These are phyloP conservation scores for Bipolaris oryzae DNA, from an alignment of 2,329 filamentous ascomycete genomes.

Conservation along the genomic window DNA sequence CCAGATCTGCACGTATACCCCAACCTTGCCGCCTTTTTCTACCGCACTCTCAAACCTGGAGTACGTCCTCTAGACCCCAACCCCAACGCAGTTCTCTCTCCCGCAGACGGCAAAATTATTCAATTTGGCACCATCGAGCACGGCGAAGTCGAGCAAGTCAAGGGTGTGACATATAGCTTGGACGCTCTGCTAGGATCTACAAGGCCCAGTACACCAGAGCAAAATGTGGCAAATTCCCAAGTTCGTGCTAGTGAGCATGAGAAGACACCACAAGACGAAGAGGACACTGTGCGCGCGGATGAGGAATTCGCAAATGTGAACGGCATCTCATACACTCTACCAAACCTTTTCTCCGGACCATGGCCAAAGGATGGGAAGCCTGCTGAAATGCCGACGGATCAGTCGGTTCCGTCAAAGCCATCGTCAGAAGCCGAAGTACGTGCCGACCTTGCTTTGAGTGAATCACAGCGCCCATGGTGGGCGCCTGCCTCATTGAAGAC, in stretches of 20 bases:
- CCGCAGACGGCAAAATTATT: slow-evolving; percentile 86
- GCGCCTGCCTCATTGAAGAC: slow-evolving; percentile 48
- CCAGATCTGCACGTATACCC: slow-evolving; percentile 87
- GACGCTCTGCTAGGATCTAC: slow-evolving; percentile 80
- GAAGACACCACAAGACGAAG: slow-evolving; percentile 51
- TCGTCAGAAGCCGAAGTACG: slow-evolving; percentile 82
- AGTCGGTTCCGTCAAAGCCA: slow-evolving; percentile 70
- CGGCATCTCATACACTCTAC: slow-evolving; percentile 92
- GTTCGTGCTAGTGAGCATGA: slow-evolving; percentile 34
- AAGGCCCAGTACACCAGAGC: slow-evolving; percentile 53
- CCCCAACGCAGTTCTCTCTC: slow-evolving; percentile 79
- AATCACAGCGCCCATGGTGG: slow-evolving; percentile 60
- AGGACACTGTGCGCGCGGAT: slow-evolving; percentile 74
- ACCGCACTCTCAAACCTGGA: slow-evolving; percentile 89
- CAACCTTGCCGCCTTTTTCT: slow-evolving; percentile 96
- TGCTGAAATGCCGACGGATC: slow-evolving; percentile 68
- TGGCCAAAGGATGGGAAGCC: slow-evolving; percentile 52
- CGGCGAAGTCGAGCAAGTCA: slow-evolving; percentile 96
- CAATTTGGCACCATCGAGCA: slow-evolving; percentile 92
- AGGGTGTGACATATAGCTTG: slow-evolving; percentile 96
- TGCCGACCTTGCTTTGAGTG: slow-evolving; percentile 78
- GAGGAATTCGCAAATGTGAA: slow-evolving; percentile 95
- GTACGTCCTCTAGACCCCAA: slow-evolving; percentile 83
- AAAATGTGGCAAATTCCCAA: slow-evolving; percentile 29
- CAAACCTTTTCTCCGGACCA: slow-evolving; percentile 80